Conservation (phyloP, 169 alveolate species). For the Perkinsus olseni region DNA sequence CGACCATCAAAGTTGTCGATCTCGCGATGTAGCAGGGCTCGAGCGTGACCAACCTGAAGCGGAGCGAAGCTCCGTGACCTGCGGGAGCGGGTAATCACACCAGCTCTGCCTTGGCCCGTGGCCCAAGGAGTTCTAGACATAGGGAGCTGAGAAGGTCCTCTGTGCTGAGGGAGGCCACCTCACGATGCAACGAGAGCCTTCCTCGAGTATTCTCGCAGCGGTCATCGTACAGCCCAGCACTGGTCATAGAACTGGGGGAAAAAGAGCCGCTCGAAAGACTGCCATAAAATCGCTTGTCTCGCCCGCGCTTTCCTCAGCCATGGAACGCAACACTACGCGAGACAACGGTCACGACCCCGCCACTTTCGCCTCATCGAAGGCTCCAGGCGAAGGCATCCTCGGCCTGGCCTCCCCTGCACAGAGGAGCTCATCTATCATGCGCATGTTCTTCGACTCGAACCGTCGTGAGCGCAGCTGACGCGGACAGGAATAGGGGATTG, state of each 20-base stretch:
- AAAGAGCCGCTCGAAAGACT: neutral
- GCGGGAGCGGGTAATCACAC: neutral
- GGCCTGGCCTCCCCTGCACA: neutral
- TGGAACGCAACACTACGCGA: too few species aligned
- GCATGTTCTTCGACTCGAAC: neutral
- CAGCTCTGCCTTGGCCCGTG: too few species aligned
- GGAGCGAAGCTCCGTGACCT: neutral
- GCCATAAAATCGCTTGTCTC: neutral
- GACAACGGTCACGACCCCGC: too few species aligned
- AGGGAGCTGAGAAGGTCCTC: too few species aligned
- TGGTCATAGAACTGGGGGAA: neutral
- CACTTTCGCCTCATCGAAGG: too few species aligned
- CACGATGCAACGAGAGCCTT: neutral
- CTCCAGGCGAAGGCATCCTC: too few species aligned
- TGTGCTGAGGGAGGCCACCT: neutral
- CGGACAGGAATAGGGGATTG: neutral
- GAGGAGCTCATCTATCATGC: neutral
- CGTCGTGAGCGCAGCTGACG: neutral
- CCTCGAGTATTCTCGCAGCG: neutral
- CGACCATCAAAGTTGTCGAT: neutral
- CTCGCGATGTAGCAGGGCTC: neutral
- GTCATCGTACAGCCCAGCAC: neutral
- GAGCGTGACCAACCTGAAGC: neutral
- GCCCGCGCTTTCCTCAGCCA: neutral
- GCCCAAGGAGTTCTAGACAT: too few species aligned